phyloP scores from a whole-genome alignment of 2,329 filamentous ascomycete genomes.

The Sporothrix protearum region DNA sequence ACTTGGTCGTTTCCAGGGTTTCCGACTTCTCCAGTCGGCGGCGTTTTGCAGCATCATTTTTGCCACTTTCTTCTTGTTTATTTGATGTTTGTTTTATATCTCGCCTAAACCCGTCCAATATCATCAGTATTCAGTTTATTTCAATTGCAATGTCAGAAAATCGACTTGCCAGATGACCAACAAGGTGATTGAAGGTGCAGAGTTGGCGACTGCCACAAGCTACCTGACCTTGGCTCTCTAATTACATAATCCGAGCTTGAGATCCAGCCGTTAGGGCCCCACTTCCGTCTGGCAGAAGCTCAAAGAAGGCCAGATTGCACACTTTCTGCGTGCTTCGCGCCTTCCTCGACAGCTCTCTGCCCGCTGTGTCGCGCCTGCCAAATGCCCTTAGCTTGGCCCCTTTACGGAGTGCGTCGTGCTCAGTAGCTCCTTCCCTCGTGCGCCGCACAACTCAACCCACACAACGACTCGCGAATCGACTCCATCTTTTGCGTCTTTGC shows the following conservation, averaged over 20 bases:
- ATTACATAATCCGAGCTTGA: slow-evolving; percentile 17
- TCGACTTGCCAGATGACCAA: neutral
- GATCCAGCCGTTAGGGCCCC: neutral
- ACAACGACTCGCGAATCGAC: slow-evolving; percentile 12
- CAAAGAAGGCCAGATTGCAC: slow-evolving; percentile 33
- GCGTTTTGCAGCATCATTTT: slow-evolving; percentile 4
- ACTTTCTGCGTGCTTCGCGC: slow-evolving; percentile 12
- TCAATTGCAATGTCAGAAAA: neutral
- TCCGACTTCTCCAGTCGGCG: neutral
- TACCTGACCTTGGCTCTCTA: neutral
- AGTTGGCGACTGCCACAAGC: neutral
- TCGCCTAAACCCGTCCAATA: neutral
- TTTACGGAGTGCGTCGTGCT: too few species aligned
- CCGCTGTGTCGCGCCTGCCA: slow-evolving; percentile 9
- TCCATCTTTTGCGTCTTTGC: slow-evolving; percentile 17
- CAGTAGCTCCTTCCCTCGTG: slow-evolving; percentile 14
- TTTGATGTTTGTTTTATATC: too few species aligned
- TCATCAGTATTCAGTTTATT: neutral
- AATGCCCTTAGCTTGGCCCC: slow-evolving; percentile 3
- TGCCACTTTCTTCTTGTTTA: neutral
- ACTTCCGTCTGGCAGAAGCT: slow-evolving; percentile 19
- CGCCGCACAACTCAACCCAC: slow-evolving; percentile 7
- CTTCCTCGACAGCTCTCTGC: slow-evolving; percentile 21
- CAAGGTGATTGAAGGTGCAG: neutral
- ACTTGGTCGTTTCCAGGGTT: neutral